Evolutionary conservation across 148 eudicot genomes (phyloP), one percentile per base, ranked within the genome.

Genomic region (Amaranthus cruentus): DNA sequence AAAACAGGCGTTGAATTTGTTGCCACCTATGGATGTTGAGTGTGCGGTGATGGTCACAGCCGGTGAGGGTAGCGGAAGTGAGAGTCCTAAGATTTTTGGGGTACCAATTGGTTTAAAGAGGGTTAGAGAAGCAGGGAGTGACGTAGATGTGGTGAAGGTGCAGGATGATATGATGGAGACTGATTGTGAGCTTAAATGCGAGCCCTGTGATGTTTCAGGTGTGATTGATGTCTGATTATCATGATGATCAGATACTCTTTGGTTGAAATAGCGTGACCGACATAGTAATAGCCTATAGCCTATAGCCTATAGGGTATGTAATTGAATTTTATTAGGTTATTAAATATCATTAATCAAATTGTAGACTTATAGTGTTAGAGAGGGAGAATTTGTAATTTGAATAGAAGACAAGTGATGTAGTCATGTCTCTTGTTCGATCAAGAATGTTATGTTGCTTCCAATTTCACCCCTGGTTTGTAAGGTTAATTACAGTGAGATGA

Each of bases 71-170:
- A 83, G 69, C 8, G 50, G 62, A 59, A 72, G 76, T 47, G 73
- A 82, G 12, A 80, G 82, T 21, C 56, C 86, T 15, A 85, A 81
- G 85, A 59, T 60, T 83, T 93, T 93, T 66, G 98, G 98, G 8
- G 83, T 87, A 1, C 75, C 88, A 0, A 85, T 93, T 14, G 94
- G 97, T 1, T 64, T 64, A 67, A 93, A 93, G 70, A 80, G 98
- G 54, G 76, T 47, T 47, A 85, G 90, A 77, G 87, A 84, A n/a
- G 75, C 59, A 5, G 75, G 65, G 50, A 54, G 51, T 8, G 47
- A 48, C 0, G 82, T 71, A 0, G 78, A 77, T 53, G 68, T 54
- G 47, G 15, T 74, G 78, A 68, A 65, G 84, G 87, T 74, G 52
- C 72, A 77, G 14, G 76, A 68, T 10, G 72, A 76, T 66, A 81